Evolutionary conservation across 495 filamentous ascomycete species (phyloP).

Genomic region (Halenospora varia): DNA sequence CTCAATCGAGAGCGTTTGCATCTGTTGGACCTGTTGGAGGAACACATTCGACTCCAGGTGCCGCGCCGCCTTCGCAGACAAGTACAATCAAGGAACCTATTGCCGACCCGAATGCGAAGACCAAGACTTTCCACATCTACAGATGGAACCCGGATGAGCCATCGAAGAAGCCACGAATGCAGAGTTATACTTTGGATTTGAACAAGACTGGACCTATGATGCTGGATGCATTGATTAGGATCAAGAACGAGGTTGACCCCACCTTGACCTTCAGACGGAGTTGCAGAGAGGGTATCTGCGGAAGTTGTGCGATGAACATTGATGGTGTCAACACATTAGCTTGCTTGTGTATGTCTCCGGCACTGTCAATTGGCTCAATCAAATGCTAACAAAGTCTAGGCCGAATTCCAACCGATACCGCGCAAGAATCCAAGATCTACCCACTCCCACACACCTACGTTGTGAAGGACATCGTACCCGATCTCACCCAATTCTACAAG

Average conservation of each 20-base stretch:
- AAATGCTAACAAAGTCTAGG: constrained; percentile 46
- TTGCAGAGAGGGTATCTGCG: constrained; percentile 97
- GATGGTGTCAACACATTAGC: constrained; percentile 95
- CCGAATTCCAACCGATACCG: constrained; percentile 84
- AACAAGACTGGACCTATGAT: constrained; percentile 99
- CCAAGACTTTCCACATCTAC: constrained; percentile 98
- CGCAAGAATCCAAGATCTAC: constrained; percentile 88
- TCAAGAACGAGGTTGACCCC: constrained; percentile 98
- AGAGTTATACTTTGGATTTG: constrained; percentile 86
- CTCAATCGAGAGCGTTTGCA: constrained; percentile 16
- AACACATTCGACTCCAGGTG: constrained; percentile 27
- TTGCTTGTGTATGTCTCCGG: constrained; percentile 79
- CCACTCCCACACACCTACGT: constrained; percentile 98
- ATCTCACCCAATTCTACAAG: constrained; percentile 98
- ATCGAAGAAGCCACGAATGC: constrained; percentile 88
- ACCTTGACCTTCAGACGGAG: constrained; percentile 93
- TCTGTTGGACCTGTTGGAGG: constrained; percentile 11
- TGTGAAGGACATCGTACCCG: constrained; percentile 97
- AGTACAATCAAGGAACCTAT: constrained; percentile 39
- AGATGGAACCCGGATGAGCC: constrained; percentile 95
- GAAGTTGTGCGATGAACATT: constrained; percentile 99
- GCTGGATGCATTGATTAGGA: constrained; percentile 89
- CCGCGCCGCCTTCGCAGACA: constrained; percentile 46
- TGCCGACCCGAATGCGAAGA: constrained; percentile 51
- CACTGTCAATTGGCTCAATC: constrained; percentile 1